Evolutionary conservation across 495 filamentous ascomycete species (phyloP).

Genomic region (Alectoria sarmentosa): DNA sequence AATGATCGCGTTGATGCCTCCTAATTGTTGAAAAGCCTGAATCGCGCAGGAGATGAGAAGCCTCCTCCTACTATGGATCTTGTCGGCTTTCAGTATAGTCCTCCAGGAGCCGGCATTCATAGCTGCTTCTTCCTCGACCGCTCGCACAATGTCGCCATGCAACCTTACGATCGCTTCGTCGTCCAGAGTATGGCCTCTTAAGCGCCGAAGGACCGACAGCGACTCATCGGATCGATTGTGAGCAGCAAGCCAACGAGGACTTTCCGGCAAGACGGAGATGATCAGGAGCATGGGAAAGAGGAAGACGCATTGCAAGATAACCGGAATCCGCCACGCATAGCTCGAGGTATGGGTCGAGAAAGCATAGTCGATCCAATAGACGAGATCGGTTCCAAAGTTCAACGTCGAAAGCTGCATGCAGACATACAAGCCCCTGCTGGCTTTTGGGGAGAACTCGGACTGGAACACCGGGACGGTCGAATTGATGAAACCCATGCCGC

Average conservation of each 20-base stretch:
- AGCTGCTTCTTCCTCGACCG: slow-evolving; percentile 23
- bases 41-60: slow-evolving; percentile 30
- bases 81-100: slow-evolving; percentile 29
- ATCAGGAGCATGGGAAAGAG: slow-evolving; percentile 32
- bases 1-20: slow-evolving; percentile 31
- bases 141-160: slow-evolving; percentile 26
- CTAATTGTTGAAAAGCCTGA: slow-evolving; percentile 35
- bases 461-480: slow-evolving; percentile 37
- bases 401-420: slow-evolving; percentile 34
- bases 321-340: slow-evolving; percentile 35
- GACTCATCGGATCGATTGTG: slow-evolving; percentile 36
- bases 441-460: slow-evolving; percentile 36
- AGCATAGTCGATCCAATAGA: slow-evolving; percentile 44
- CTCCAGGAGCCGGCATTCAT: slow-evolving; percentile 27
- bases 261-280: slow-evolving; percentile 34
- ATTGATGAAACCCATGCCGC: slow-evolving; percentile 33
- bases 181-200: slow-evolving; percentile 25
- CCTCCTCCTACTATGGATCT: slow-evolving; percentile 26
- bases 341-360: slow-evolving; percentile 33
- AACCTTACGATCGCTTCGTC: slow-evolving; percentile 23
- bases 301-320: slow-evolving; percentile 36
- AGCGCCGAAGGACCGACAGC: slow-evolving; percentile 32
- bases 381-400: slow-evolving; percentile 39
- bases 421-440: slow-evolving; percentile 30
- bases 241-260: slow-evolving; percentile 39